Evolutionary conservation across 2,329 filamentous ascomycete genomes (phyloP).

Genomic region (Aureobasidium vineae): DNA sequence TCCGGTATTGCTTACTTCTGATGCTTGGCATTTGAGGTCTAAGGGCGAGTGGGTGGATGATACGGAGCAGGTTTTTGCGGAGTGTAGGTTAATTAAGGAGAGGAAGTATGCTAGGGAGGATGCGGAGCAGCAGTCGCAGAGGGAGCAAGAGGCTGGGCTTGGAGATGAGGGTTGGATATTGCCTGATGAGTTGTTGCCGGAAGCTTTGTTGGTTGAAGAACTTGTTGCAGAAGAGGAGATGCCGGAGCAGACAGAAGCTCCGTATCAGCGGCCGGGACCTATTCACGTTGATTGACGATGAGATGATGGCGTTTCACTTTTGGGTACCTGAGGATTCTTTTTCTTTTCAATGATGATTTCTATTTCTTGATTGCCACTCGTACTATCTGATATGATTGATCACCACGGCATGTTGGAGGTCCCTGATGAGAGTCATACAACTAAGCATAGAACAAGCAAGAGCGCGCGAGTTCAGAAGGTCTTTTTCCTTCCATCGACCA

Average conservation of each 20-base stretch:
- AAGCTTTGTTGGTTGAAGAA: not conserved
- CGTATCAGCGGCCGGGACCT: not conserved
- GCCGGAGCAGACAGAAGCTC: not conserved
- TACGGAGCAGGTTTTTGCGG: not conserved
- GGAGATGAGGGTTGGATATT: not conserved
- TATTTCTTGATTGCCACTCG: not conserved
- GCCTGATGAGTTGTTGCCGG: not conserved
- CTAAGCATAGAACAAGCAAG: no score
- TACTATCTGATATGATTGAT: not conserved
- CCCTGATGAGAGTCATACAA: no score
- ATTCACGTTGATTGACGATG: constrained; percentile 12
- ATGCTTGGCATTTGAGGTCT: constrained; percentile 6
- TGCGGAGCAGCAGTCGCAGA: not conserved
- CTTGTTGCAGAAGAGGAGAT: not conserved
- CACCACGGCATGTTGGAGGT: no score
- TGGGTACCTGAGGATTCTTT: not conserved
- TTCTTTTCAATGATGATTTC: not conserved
- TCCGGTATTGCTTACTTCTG: not conserved
- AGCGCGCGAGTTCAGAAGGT: no score
- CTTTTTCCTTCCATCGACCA: no score
- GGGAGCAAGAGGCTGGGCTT: not conserved
- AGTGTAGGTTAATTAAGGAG: not conserved
- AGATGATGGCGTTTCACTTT: not conserved
- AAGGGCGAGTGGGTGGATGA: not conserved
- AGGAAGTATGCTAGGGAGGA: not conserved